Evolutionary conservation across 2,329 filamentous ascomycete species (phyloP), one percentile per base, ranked within the genome.

Genomic region (Alternaria triticimaculans): DNA sequence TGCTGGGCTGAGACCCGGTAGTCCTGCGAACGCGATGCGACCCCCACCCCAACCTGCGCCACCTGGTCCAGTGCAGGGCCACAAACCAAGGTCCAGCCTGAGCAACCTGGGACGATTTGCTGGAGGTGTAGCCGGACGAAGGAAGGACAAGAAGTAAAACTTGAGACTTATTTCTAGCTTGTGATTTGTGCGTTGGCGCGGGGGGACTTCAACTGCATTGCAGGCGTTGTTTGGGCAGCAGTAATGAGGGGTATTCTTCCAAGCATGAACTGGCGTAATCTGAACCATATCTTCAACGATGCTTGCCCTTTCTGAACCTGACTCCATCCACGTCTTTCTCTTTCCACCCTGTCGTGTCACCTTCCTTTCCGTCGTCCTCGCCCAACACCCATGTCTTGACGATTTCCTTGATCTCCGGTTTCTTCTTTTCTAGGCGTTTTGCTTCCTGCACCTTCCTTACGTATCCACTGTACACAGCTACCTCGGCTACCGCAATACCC

Each of bases 381-480:
- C 83, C 81, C 58, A 84, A 78, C 2, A 91, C 86, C 92, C 92
- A 94, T 3, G 89, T 93, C 66, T 90, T 85, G 18, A 92, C 81
- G 26, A 95, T 86, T 74, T 92, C 83, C 78, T 89, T 92, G 18
- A 87, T 84, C 79, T 94, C 92, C 41, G 85, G 86, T 45, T 85
- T 82, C 60, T 83, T 85, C 61, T 83, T 84, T 66, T 91, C 89
- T 67, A 85, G 87, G 66, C 84, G 83, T 76, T 90, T 92, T 1
- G 90, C 90, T 69, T 93, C 86, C 1, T 86, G 84, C 72, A 94
- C 84, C 64, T 91, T 87, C 83, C 90, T 88, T 48, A 93, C 84
- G 74, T 94, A 96, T 5, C 89, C 90, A 8, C 87, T 86, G 74
- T 95, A 95, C 6, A 96, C 89, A 1, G 87, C 89, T 1, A 95